Evolutionary conservation across 768 basidiomycete species (phyloP).

Genomic region (Mycena pura): DNA sequence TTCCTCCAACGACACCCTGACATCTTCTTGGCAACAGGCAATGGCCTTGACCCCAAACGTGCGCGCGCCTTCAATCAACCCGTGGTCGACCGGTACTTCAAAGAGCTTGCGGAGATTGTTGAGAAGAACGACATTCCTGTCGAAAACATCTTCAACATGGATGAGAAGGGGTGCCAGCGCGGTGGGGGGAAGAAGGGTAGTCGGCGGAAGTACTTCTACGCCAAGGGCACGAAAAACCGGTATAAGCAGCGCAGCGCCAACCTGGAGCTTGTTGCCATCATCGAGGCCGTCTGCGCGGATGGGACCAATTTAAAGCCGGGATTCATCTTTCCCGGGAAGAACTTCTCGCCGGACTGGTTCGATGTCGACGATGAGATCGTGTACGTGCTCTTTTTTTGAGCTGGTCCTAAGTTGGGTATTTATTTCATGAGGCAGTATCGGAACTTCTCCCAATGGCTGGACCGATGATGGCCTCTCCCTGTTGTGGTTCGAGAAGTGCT

Average conservation of each 20-base stretch:
- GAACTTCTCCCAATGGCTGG: no score
- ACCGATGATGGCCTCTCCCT: no score
- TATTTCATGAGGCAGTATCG: no score
- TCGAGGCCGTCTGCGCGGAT: constrained; percentile 41
- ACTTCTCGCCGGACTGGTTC: constrained; percentile 31
- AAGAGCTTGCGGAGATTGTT: neutral
- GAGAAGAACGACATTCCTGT: neutral
- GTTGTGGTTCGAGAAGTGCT: no score
- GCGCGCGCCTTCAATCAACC: constrained; percentile 40
- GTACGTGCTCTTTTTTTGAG: no score
- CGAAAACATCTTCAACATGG: constrained; percentile 4
- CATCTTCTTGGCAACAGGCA: constrained; percentile 31
- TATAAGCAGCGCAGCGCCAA: constrained; percentile 31
- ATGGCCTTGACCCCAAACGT: constrained; percentile 41
- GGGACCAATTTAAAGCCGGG: constrained; percentile 31
- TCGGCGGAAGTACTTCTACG: constrained; percentile 2
- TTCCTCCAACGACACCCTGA: constrained; percentile 32
- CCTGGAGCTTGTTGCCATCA: constrained; percentile 40
- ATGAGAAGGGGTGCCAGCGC: neutral
- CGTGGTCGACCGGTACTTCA: neutral
- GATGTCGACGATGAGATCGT: constrained; percentile 29
- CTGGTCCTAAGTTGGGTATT: no score
- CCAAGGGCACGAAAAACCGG: neutral
- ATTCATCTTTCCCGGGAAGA: constrained; percentile 34
- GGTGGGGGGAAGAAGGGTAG: neutral